Conservation (phyloP, 2,329 filamentous ascomycete genomes). For the Penicillium digitatum region DNA sequence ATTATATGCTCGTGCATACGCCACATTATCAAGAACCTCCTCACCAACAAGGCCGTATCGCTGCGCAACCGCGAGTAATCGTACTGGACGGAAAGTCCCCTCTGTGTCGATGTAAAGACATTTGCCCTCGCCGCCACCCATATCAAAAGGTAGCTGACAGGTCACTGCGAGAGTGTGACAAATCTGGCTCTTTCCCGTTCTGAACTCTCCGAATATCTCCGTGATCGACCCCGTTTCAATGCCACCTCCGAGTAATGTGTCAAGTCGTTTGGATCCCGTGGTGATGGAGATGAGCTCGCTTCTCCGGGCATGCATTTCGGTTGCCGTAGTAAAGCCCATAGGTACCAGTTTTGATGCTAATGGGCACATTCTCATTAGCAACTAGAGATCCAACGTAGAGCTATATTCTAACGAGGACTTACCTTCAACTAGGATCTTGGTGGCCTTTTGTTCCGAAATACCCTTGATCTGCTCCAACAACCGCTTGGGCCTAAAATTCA, state of each 20-base stretch:
- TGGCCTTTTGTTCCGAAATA: constrained; percentile 94
- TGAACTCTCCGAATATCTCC: constrained; percentile 95
- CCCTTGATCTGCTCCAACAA: constrained; percentile 93
- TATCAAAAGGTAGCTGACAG: constrained; percentile 95
- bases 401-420: constrained; percentile 22
- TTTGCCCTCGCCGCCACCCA: constrained; percentile 97
- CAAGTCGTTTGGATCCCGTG: constrained; percentile 94
- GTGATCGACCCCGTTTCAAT: constrained; percentile 97
- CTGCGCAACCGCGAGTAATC: constrained; percentile 85
- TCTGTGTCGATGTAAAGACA: constrained; percentile 98
- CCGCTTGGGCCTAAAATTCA: constrained; percentile 55
- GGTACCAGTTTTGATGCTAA: constrained; percentile 90
- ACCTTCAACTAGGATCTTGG: constrained; percentile 88
- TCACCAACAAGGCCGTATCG: constrained; percentile 92
- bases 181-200: constrained; percentile 97
- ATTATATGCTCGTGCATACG: constrained; percentile 96
- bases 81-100: constrained; percentile 91
- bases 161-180: constrained; percentile 98
- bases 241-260: constrained; percentile 89
- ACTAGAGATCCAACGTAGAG: neutral
- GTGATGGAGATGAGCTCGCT: constrained; percentile 98
- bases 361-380: constrained; percentile 10
- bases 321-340: constrained; percentile 98
- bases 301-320: constrained; percentile 95
- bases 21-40: constrained; percentile 96